Evolutionary conservation across 805 yeast genomes (phyloP), one percentile per base, ranked within the genome.

Genomic region (Wickerhamiella azymoides): DNA sequence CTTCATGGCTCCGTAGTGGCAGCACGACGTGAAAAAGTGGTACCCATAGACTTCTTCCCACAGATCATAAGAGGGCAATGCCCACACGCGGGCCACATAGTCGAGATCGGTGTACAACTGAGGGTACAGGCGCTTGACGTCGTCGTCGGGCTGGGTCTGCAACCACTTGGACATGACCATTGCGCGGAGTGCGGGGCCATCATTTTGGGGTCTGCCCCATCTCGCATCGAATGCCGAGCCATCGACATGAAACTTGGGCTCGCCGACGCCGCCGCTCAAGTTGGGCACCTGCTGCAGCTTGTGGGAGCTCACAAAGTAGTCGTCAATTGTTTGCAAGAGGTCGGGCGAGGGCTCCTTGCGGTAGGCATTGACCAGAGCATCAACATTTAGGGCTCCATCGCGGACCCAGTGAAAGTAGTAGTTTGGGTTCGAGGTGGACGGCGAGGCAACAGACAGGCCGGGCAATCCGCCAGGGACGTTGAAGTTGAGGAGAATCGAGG

Each of bases 161-260:
- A 57, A 75, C 44, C 44, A 83, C 50, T 72, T 72, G 33, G 74
- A 61, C 18, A 79, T 69, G 1, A 94, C 72, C 47, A 80, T 70
- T 10, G 78, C 71, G 54, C 96, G 71, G 47, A 89, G 68, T 1
- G 93, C 88, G 0, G 97, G 96, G 0, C 97, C 97, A 61, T 89
- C 97, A 49, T 85, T 73, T 63, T 89, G 97, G 1, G 97, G 97
- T 54, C 97, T 70, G 2, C 97, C 97, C 97, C 97, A 89, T 30
- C 66, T 60, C 2, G 66, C 78, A 5, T 61, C 60, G 55, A 81
- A 89, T 1, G 82, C 68, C 0, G 74, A 55, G 19, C 80, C 79
- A 58, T 84, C 73, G 3, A 78, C 75, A 59, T 70, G 60, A 58
- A 81, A 89, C 61, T 89, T 89, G 7, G 97, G 96, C 60, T 89